Evolutionary conservation across 228 moss, liverwort and hornwort species (phyloP), one percentile per base, ranked within the genome.

Genomic region (Sphagnum fallax): DNA sequence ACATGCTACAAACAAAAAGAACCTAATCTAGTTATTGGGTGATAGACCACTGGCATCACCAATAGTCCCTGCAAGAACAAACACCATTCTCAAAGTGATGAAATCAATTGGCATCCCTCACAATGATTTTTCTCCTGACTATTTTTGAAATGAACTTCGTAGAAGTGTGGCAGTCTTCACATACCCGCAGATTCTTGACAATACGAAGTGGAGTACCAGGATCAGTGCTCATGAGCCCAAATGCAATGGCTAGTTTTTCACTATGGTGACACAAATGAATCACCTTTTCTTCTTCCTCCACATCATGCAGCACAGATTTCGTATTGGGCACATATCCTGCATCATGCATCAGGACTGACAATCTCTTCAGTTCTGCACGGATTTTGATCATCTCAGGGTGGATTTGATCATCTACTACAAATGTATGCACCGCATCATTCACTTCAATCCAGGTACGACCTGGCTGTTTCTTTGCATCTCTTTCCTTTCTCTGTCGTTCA

Each of bases 251-350:
- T 32, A 63, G 9, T 32, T 48, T 64, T 47, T 64, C 64, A 64
- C 64, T 64, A 11, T 64, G 64, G 47, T 64, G 64, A 47, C 64
- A 64, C 5, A 64, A 47, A 5, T 6, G 18, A 16, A 9, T 5
- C 11, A 18, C 64, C 47, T 4, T 64, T 5, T 63, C 16, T 32
- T 63, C 16, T 32, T 63, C 16, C 47, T 63, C 63, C 16, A 63
- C 63, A 7, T 63, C 63, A 63, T 63, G 63, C 63, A 63, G 16
- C 47, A 63, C 63, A 16, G 47, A 63, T 32, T 32, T 15, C 0
- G 63, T 63, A 32, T 63, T 32, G 10, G 63, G 63, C 47, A 63
- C 63, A 63, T 63, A 63, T 63, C 63, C 63, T 47, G 32, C 63
- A 6, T 47, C 47, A 15, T 63, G 16, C 32, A 63, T 63, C 64